Conservation (phyloP, 352 stramenopile genomes). For the Phytophthora sp. region DNA sequence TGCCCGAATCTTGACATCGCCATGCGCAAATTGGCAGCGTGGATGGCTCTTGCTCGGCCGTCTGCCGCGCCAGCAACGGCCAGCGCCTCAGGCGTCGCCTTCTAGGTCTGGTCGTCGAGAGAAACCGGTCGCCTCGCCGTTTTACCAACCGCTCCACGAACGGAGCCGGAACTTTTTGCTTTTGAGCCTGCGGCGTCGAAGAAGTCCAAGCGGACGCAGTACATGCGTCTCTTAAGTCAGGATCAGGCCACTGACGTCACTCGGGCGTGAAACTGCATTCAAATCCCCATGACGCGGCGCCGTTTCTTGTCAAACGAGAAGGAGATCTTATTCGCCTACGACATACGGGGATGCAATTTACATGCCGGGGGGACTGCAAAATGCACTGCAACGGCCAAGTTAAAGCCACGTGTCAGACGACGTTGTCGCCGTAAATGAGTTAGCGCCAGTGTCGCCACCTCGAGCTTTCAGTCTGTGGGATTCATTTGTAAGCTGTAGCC, state of each 20-base stretch:
- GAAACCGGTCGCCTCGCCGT: constrained; percentile 27
- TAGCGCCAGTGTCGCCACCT: constrained; percentile 17
- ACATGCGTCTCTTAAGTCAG: too few species aligned
- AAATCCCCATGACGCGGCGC: constrained; percentile 5
- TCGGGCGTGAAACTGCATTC: constrained; percentile 17
- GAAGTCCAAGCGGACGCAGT: too few species aligned
- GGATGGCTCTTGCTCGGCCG: constrained; percentile 52
- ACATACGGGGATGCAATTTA: neutral
- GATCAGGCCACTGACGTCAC: constrained; percentile 24
- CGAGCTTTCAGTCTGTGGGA: constrained; percentile 9
- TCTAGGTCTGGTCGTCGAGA: constrained; percentile 12
- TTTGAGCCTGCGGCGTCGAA: neutral
- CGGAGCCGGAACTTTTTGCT: constrained; percentile 12
- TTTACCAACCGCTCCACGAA: constrained; percentile 13
- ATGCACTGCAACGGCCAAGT: neutral
- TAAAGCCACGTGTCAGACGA: neutral
- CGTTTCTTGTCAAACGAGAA: constrained; percentile 25
- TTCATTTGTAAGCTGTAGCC: too few species aligned
- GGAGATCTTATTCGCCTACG: constrained; percentile 29
- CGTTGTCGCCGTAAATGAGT: constrained; percentile 22
- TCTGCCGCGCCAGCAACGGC: constrained; percentile 27
- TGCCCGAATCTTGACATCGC: constrained; percentile 86
- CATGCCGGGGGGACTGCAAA: neutral
- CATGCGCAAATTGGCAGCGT: constrained; percentile 79
- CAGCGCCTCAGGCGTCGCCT: constrained; percentile 3